Base-by-base conservation (phyloP, 1,139 yeast genomes). In the Pichiaceae sp. region DNA sequence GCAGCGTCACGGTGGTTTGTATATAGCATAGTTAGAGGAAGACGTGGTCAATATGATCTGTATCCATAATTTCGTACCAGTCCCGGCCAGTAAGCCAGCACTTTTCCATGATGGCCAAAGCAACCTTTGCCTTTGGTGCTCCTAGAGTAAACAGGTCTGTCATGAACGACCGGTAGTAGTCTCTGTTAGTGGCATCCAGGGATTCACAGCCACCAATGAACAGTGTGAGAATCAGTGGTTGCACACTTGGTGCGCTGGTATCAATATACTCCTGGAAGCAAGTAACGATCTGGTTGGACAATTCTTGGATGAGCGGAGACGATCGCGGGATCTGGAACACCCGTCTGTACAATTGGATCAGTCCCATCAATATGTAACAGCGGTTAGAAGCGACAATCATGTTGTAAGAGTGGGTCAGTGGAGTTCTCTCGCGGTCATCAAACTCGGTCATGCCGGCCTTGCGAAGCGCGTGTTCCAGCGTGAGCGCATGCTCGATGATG, bases 201-300 rank as follows among this genome's bases (percentile, higher is more conserved):
- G 72, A 64, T 42, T 78, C 85, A 57, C 81, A 74, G 4, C 76
- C 84, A 35, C 78, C 75, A 34, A 75, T 64, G 49, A 78, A 77
- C 11, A 69, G 50, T 25, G 78, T 71, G 42, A 75, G 72, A 1
- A 75, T 63, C 3, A 74, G 59, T 46, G 84, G 75, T 3, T 72
- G 59, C 27, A 74, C 76, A 2, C 78, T 75, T 1, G 82, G 68
- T 1, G 75, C 63, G 7, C 60, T 57, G 4, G 67, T 56, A 18
- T 63, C 68, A 4, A 78, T 64, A 33, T 63, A 53, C 2, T 57
- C 53, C 20, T 54, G 52, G 2, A 70, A 47, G 1, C 64, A 47
- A 2, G 49, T 46, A 0, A 64, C 64, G 37, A 73, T 66, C 19
- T 64, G 65, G 4, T 48, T 44, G n/a, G 74, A 68, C 25, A 75